A percentile compares a stretch with the other conserved stretches of the same genome.
These are phyloP conservation scores for Ophiocordyceps camponoti-floridani DNA, from an alignment of 2,329 filamentous ascomycete species.

Conservation along the genomic window DNA sequence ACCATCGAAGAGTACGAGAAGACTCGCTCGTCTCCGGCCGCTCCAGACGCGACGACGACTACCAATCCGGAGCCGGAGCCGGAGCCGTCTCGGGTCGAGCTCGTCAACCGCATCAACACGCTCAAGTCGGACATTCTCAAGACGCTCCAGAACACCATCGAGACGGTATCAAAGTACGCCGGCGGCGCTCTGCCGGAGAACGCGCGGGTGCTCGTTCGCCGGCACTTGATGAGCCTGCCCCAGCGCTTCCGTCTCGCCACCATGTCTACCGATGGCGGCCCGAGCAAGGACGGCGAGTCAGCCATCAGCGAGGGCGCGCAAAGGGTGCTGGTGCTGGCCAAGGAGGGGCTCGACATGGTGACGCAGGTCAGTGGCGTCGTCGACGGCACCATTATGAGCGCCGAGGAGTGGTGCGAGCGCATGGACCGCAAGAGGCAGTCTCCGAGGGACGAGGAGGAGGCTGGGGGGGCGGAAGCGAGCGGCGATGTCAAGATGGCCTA, in stretches of 20 bases:
- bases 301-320: constrained; percentile 41
- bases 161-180: constrained; percentile 74
- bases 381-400: constrained; percentile 75
- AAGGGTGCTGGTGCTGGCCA: constrained; percentile 67
- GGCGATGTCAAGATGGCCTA: background rate
- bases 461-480: background rate
- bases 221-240: constrained; percentile 70
- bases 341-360: constrained; percentile 89
- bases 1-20: constrained; percentile 68
- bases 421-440: constrained; percentile 32
- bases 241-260: constrained; percentile 64
- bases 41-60: background rate
- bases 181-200: constrained; percentile 87
- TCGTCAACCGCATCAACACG: constrained; percentile 45
- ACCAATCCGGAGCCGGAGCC: constrained; percentile 5
- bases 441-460: constrained; percentile 10
- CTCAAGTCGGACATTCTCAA: constrained; percentile 57
- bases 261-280: constrained; percentile 17
- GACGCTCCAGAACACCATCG: constrained; percentile 64
- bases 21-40: constrained; percentile 3
- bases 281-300: constrained; percentile 16
- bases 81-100: constrained; percentile 18
- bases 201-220: constrained; percentile 63
- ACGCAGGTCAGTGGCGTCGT: constrained; percentile 75
- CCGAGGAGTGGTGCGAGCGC: constrained; percentile 78